Conservation (phyloP, 78 protist genomes). For the Cavenderia fasciculata region DNA sequence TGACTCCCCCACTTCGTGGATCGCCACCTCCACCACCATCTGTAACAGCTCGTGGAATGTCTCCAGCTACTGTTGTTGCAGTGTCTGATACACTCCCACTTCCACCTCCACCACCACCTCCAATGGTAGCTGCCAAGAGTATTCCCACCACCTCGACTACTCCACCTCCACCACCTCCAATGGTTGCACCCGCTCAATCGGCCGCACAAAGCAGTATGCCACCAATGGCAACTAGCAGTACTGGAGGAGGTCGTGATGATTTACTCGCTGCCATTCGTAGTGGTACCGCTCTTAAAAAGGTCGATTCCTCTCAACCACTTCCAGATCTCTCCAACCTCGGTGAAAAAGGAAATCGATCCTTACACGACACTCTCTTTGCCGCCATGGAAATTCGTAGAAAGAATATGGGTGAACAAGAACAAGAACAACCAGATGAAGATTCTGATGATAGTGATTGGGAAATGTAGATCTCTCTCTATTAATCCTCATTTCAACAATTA, state of each 20-base stretch:
- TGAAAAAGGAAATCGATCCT: conserved; percentile 26
- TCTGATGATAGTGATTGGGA: conserved; percentile 44
- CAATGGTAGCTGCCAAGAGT: background rate
- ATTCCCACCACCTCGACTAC: background rate
- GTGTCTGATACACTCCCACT: background rate
- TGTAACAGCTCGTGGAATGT: too few species aligned
- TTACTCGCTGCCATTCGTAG: conserved; percentile 21
- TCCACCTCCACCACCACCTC: conserved; percentile 1
- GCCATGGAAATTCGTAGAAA: conserved; percentile 51
- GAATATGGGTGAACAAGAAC: conserved; percentile 24
- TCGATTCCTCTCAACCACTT: conserved; percentile 33
- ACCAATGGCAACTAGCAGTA: background rate
- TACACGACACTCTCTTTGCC: conserved; percentile 29
- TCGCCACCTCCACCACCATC: background rate
- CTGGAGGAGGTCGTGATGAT: conserved; percentile 13
- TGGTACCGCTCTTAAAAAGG: conserved; percentile 5
- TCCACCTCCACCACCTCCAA: conserved; percentile 67
- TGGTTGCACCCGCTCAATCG: conserved; percentile 2
- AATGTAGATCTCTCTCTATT: too few species aligned
- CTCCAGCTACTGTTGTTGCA: background rate
- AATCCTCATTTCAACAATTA: too few species aligned
- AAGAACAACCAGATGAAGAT: conserved; percentile 59
- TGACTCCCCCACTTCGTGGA: background rate
- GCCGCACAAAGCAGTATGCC: background rate
- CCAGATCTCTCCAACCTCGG: conserved; percentile 26